Percentiles rank a stretch among this genome's conserved stretches.
These are phyloP conservation scores for Phytopythium montanum DNA, from an alignment of 352 stramenopile species.

Conservation along the genomic window DNA sequence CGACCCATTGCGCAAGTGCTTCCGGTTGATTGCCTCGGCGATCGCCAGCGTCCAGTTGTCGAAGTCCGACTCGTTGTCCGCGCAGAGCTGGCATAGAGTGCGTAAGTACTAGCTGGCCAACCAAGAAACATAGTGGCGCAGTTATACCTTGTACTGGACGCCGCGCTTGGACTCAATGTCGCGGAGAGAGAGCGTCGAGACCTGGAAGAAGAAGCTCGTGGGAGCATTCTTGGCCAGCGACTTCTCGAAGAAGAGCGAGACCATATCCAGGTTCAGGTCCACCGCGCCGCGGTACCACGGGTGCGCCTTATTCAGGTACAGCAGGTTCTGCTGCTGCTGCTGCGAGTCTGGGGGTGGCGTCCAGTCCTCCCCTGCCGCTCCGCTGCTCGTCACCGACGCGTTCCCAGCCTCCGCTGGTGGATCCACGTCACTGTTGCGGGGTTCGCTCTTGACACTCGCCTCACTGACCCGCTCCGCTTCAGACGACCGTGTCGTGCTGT, in stretches of 20 bases:
- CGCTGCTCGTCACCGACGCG: slow-evolving; percentile 8
- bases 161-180: slow-evolving; percentile 82
- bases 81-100: slow-evolving; percentile 38
- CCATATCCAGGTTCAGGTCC: slow-evolving; percentile 68
- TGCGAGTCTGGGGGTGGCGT: slow-evolving; percentile 1
- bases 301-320: slow-evolving; percentile 78
- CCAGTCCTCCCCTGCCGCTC: slow-evolving; percentile 12
- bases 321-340: slow-evolving; percentile 37
- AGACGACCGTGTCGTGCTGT: background rate
- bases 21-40: slow-evolving; percentile 70
- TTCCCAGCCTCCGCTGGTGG: background rate
- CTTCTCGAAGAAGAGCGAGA: slow-evolving; percentile 82
- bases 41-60: slow-evolving; percentile 78
- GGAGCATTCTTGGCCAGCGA: slow-evolving; percentile 69
- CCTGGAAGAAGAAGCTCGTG: slow-evolving; percentile 83
- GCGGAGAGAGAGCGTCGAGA: slow-evolving; percentile 67
- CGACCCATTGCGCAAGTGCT: slow-evolving; percentile 33
- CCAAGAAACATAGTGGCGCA: too few relatives aligned
- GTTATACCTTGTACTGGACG: slow-evolving; percentile 84
- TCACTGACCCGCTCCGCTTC: slow-evolving; percentile 3
- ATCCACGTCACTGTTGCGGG: slow-evolving; percentile 2
- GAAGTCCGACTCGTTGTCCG: slow-evolving; percentile 73
- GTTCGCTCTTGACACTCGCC: background rate
- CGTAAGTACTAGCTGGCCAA: background rate
- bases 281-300: slow-evolving; percentile 77